phyloP scores from a whole-genome alignment of 352 stramenopile species.

The Globisporangium emineosum region DNA sequence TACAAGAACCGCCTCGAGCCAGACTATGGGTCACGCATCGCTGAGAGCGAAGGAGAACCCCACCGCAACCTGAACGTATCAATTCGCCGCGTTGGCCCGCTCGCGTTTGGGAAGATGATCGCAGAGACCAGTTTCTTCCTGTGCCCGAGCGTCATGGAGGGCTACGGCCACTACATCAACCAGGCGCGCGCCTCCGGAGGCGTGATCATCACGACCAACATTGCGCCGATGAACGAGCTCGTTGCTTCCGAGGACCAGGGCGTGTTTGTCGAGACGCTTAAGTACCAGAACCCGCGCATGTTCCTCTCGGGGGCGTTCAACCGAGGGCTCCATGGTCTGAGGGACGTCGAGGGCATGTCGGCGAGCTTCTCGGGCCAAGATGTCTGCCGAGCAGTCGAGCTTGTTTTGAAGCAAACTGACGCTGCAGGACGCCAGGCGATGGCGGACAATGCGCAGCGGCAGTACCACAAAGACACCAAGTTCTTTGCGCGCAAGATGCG shows the following conservation, averaged over 20 bases:
- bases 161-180: slow-evolving; percentile 75
- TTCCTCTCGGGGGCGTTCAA: slow-evolving; percentile 34
- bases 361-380: slow-evolving; percentile 25
- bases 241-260: neutral
- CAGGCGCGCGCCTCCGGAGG: slow-evolving; percentile 42
- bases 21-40: slow-evolving; percentile 15
- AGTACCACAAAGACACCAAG: slow-evolving; percentile 49
- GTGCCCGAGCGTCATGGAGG: slow-evolving; percentile 55
- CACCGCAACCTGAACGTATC: slow-evolving; percentile 8
- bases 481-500: slow-evolving; percentile 50
- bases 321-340: slow-evolving; percentile 19
- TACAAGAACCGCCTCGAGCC: slow-evolving; percentile 28
- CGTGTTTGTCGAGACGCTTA: neutral
- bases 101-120: slow-evolving; percentile 38
- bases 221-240: slow-evolving; percentile 60
- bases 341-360: slow-evolving; percentile 28
- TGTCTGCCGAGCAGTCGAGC: slow-evolving; percentile 37
- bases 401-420: slow-evolving; percentile 27
- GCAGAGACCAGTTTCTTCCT: slow-evolving; percentile 43
- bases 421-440: slow-evolving; percentile 25
- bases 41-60: neutral
- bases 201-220: slow-evolving; percentile 42
- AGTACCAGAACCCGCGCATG: slow-evolving; percentile 19
- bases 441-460: slow-evolving; percentile 28
- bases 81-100: slow-evolving; percentile 21